These are phyloP conservation scores for Harringtonia lauricola DNA, from an alignment of 2,329 filamentous ascomycete genomes.

Conservation along the genomic window DNA sequence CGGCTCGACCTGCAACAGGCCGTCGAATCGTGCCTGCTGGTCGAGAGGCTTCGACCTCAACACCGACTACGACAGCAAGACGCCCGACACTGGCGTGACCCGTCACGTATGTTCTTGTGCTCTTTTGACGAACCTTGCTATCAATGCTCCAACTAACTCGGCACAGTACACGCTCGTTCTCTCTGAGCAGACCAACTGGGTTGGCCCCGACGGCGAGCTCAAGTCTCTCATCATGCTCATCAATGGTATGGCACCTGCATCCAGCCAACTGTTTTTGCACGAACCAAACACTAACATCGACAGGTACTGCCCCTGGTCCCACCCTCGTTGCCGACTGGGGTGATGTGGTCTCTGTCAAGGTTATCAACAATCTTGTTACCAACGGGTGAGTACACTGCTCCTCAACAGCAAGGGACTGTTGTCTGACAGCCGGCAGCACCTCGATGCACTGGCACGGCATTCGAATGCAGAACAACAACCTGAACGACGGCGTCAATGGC, in stretches of 20 bases:
- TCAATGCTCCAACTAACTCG: too few relatives aligned
- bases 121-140: background rate
- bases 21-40: slow-evolving; percentile 10
- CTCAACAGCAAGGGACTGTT: too few relatives aligned
- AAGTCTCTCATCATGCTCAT: slow-evolving; percentile 10
- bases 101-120: background rate
- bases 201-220: slow-evolving; percentile 10
- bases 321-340: slow-evolving; percentile 12
- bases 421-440: slow-evolving; percentile 12
- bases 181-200: slow-evolving; percentile 8
- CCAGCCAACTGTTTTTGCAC: background rate
- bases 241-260: slow-evolving; percentile 7
- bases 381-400: slow-evolving; percentile 10
- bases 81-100: slow-evolving; percentile 8
- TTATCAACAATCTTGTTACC: slow-evolving; percentile 10
- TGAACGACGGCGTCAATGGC: slow-evolving; percentile 22
- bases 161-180: slow-evolving; percentile 11
- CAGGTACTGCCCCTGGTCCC: slow-evolving; percentile 9
- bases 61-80: slow-evolving; percentile 11
- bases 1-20: slow-evolving; percentile 7
- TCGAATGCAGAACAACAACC: slow-evolving; percentile 18
- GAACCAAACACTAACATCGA: too few relatives aligned
- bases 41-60: slow-evolving; percentile 6
- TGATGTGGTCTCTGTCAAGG: slow-evolving; percentile 10
- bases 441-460: slow-evolving; percentile 26